A percentile compares a stretch with the other conserved stretches of the same genome.
phyloP scores from a whole-genome alignment of 164 flowering plant genomes.

The Amborella trichopoda region DNA sequence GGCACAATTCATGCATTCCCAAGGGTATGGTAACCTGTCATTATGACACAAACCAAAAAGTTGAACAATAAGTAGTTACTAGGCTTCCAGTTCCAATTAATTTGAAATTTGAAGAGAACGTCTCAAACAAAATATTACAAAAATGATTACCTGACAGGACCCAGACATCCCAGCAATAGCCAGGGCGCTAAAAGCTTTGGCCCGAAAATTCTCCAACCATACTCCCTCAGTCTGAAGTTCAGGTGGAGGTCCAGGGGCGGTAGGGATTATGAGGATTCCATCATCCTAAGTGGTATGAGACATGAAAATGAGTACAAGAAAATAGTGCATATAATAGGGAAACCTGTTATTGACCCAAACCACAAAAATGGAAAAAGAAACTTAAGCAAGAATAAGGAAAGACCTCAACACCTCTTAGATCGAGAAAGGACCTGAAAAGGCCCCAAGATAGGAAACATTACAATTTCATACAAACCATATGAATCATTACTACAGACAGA shows the following conservation, averaged over 20 bases:
- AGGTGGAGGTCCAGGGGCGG: conserved; percentile 86
- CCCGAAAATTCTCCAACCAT: conserved; percentile 46
- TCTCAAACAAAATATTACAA: no score
- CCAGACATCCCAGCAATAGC: conserved; percentile 85
- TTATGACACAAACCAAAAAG: neutral
- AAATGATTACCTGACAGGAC: conserved; percentile 57
- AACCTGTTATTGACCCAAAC: neutral
- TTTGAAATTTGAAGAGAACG: no score
- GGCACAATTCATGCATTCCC: conserved; percentile 51
- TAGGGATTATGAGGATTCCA: conserved; percentile 70
- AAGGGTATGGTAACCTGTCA: conserved; percentile 77
- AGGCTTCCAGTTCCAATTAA: neutral
- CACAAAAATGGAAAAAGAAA: no score
- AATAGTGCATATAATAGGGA: neutral
- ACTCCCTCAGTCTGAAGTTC: conserved; percentile 44
- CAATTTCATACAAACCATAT: no score
- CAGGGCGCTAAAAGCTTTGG: conserved; percentile 66
- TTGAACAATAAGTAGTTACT: neutral
- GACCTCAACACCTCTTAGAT: no score
- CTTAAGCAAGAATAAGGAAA: no score
- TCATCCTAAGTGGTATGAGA: no score
- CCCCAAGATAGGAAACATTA: no score
- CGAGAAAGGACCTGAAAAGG: no score
- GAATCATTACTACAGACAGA: no score
- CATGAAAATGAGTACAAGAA: neutral